Base-by-base conservation (phyloP, 2,329 filamentous ascomycete species). In the Fusarium sp. region DNA sequence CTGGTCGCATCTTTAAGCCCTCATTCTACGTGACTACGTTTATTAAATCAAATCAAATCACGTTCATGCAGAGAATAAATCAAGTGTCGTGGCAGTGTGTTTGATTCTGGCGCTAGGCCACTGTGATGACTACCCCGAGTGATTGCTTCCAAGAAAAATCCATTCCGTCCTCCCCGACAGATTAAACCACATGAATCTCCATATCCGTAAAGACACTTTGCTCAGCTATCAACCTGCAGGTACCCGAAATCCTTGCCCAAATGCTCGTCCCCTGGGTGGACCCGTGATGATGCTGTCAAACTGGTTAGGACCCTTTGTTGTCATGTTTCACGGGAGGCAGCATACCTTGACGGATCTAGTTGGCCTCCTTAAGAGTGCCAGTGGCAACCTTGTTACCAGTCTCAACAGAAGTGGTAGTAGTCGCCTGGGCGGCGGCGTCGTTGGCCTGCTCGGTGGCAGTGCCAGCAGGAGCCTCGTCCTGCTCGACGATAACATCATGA, bases 221-320 rank as follows among this genome's bases (percentile, higher is more conserved):
- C 33, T 66, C 52, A 69, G 38, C 56, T 47, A 45, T 37, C 35
- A 12, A 35, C 40, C 63, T 69, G 66, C 63, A 69, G 66, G 47
- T 61, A 33, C 45, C 58, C 40, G 47, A 56, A 6, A 15, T 52
- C 35, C n/a, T 33, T 61, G 63, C 33, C 7, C 38, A 15, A 37
- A 37, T 8, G 8, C 5, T 47, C 37, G 17, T 37, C 35, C 38
- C 47, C 62, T 20, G 14, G n/a, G 40, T 32, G 9, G 20, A 22
- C 61, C 22, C 9, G 30, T 56, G 43, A 32, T 32, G 52, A 37
- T 37, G 52, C 33, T 63, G 47, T 17, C 30, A 57, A 47, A 27
- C 45, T 33, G 15, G 20, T 38, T 40, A 47, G 45, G 6, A 50
- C 15, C 45, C 14, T 50, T 50, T 27, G 45, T 50, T 27, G 22